Percentiles rank a stretch among this genome's conserved stretches.
Conservation (phyloP, 768 basidiomycete species). For the Leccinum pellstonianum region DNA sequence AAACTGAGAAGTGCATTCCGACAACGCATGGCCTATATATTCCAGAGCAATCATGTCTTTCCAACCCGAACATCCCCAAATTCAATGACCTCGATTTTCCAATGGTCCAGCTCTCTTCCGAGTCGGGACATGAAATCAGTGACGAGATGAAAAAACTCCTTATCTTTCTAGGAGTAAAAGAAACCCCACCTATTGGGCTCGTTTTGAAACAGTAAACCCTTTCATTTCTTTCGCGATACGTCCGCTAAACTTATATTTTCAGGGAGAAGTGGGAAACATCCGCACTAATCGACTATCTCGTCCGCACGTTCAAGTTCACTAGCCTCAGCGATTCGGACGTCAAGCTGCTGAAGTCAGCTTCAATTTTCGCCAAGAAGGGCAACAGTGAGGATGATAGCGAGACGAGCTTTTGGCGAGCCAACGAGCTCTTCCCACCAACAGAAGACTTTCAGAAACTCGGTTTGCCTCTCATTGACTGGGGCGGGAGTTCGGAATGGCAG, state of each 20-base stretch:
- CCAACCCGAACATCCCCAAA: background rate
- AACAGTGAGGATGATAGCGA: slow-evolving; percentile 23
- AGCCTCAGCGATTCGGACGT: background rate
- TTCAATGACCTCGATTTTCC: background rate
- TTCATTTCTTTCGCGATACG: background rate
- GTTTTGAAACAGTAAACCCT: background rate
- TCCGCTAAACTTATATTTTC: background rate
- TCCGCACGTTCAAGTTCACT: background rate
- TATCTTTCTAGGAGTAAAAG: background rate
- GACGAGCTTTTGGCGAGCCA: slow-evolving; percentile 50
- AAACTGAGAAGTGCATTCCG: background rate
- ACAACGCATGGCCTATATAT: background rate
- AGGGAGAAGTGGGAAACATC: background rate
- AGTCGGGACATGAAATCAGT: background rate
- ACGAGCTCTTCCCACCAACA: slow-evolving; percentile 80
- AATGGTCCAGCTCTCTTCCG: background rate
- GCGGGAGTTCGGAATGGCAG: slow-evolving; percentile 63
- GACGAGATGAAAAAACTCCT: background rate
- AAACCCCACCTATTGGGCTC: background rate
- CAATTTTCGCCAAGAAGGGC: slow-evolving; percentile 47
- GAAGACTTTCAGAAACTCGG: slow-evolving; percentile 64
- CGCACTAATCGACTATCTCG: slow-evolving; percentile 4
- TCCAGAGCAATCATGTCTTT: background rate
- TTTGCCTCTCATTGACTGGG: slow-evolving; percentile 85
- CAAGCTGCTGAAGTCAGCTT: background rate